Conservation (phyloP, 495 filamentous ascomycete genomes). For the Amphirosellinia nigrospora region DNA sequence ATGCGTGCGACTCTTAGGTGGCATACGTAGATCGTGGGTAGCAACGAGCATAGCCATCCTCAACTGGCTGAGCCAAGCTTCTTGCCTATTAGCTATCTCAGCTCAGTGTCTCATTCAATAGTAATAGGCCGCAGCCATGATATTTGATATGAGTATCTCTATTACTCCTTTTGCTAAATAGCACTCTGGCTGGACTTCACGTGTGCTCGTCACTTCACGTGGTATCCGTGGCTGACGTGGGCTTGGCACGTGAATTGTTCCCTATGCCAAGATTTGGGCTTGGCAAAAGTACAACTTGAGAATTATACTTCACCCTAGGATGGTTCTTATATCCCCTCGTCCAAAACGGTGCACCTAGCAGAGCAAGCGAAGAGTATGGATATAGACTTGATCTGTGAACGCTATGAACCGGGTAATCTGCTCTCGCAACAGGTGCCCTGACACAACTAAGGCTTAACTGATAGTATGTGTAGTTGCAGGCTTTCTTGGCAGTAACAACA, state of each 20-base stretch:
- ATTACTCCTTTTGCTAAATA: not conserved
- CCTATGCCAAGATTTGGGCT: not conserved
- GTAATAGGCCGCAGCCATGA: not conserved
- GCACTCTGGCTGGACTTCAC: not conserved
- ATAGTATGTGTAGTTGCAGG: not conserved
- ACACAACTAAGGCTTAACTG: not conserved
- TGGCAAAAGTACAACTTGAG: not conserved
- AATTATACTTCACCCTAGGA: too few species aligned
- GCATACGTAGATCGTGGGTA: constrained; percentile 1
- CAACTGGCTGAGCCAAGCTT: constrained; percentile 19
- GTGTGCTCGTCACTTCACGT: not conserved
- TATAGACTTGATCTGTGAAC: not conserved
- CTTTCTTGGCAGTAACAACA: not conserved
- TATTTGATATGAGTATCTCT: too few species aligned
- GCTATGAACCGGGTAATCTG: not conserved
- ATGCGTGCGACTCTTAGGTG: not conserved
- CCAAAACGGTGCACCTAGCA: too few species aligned
- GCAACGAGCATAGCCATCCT: constrained; percentile 13
- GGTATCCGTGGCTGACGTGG: not conserved
- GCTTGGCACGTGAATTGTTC: not conserved
- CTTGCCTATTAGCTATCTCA: not conserved
- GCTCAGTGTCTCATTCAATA: not conserved
- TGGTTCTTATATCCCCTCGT: too few species aligned
- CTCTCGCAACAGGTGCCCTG: not conserved
- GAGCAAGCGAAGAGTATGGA: not conserved